Percentiles rank a stretch among this genome's conserved stretches.
phyloP scores from a whole-genome alignment of 208 protist species.

The Hexamita inflata region DNA sequence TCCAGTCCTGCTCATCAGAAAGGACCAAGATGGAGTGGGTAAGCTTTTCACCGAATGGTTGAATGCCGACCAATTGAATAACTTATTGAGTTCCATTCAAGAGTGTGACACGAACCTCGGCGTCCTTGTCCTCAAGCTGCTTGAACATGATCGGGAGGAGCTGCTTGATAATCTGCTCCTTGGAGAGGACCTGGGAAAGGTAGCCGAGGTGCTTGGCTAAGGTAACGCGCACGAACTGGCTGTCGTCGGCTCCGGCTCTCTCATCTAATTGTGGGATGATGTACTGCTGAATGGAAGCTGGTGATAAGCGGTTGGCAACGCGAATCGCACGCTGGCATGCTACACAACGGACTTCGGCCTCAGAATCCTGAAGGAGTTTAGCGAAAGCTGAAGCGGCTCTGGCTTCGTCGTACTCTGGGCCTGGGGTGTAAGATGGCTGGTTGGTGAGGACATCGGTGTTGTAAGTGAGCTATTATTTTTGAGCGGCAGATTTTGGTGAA shows the following conservation, averaged over 20 bases:
- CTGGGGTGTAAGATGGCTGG: background rate
- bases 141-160: background rate
- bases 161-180: slow-evolving; percentile 6
- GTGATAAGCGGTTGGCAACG: background rate
- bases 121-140: slow-evolving; percentile 12
- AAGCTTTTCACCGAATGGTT: background rate
- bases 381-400: background rate
- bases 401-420: background rate
- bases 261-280: background rate
- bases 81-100: background rate
- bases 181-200: background rate
- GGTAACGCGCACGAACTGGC: background rate
- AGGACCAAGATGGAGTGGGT: background rate
- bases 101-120: background rate
- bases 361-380: background rate
- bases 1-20: slow-evolving; percentile 2
- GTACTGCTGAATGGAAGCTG: background rate
- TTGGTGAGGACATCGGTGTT: background rate
- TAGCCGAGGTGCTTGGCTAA: background rate
- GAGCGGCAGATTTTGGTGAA: too few species aligned
- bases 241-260: background rate
- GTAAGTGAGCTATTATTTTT: background rate
- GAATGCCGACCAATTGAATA: background rate
- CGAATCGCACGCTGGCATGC: slow-evolving; percentile 6
- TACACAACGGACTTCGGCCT: slow-evolving; percentile 5